Conservation (phyloP, 306 rosid genomes). For the Rosa lucieae region DNA sequence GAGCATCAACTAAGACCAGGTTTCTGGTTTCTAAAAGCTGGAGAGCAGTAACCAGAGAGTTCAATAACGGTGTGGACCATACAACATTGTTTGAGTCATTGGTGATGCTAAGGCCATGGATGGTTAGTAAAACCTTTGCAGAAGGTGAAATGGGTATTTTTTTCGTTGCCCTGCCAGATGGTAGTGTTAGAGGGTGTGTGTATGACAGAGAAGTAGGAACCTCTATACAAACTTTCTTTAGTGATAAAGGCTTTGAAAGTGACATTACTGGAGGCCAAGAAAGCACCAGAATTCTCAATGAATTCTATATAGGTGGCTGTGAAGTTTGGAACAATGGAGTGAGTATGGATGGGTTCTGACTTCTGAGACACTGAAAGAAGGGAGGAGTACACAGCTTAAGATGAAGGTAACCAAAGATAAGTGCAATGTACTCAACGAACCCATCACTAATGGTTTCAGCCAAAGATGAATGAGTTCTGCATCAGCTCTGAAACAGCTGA, state of each 20-base stretch:
- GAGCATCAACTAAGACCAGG: not conserved
- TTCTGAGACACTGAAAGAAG: not conserved
- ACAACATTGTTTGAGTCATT: not conserved
- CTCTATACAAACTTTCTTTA: no score
- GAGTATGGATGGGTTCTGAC: not conserved
- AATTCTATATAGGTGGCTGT: not conserved
- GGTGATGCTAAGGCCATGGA: not conserved
- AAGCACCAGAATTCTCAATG: slow-evolving; percentile 4
- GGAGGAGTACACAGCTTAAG: not conserved
- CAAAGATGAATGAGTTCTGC: not conserved
- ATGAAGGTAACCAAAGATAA: not conserved
- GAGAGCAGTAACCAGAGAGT: slow-evolving; percentile 9
- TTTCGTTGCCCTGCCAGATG: slow-evolving; percentile 8
- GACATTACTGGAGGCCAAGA: slow-evolving; percentile 5
- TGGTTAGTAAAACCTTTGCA: not conserved
- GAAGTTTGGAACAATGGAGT: slow-evolving; percentile 7
- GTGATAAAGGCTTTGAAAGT: not conserved
- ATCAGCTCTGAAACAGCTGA: not conserved
- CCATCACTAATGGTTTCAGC: not conserved
- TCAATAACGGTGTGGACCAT: slow-evolving; percentile 15
- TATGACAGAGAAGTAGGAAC: no score
- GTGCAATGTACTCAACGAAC: not conserved
- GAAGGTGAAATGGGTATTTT: not conserved
- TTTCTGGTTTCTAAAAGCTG: slow-evolving; percentile 19
- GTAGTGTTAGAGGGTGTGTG: no score